phyloP scores from a whole-genome alignment of 177 flowering plant genomes.

The Telopea speciosissima region DNA sequence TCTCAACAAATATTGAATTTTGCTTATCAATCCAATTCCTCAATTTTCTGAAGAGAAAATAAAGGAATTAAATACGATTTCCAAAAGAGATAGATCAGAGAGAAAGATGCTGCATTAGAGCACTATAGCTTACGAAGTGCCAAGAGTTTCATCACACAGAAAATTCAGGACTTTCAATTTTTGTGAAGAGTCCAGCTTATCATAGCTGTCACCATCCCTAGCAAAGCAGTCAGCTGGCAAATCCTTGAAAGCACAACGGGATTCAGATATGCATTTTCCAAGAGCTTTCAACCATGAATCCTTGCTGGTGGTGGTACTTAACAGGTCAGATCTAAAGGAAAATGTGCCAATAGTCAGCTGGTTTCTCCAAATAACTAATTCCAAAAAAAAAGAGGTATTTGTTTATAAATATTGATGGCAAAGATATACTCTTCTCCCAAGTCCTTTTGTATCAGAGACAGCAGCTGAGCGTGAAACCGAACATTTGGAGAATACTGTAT shows the following conservation, averaged over 20 bases:
- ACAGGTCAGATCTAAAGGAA: constrained; percentile 24
- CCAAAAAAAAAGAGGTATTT: not conserved
- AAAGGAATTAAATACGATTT: not conserved
- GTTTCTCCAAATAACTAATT: not conserved
- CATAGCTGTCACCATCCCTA: constrained; percentile 36
- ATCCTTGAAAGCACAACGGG: constrained; percentile 25
- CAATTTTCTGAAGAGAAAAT: constrained; percentile 28
- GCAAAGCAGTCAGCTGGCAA: constrained; percentile 28
- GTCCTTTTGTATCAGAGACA: constrained; percentile 43
- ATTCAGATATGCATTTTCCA: constrained; percentile 38
- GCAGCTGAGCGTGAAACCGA: constrained; percentile 48
- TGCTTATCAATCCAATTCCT: constrained; percentile 53
- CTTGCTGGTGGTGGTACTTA: constrained; percentile 21
- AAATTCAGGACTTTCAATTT: constrained; percentile 59
- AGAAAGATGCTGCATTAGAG: not conserved
- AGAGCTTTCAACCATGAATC: constrained; percentile 57
- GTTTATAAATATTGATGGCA: not conserved
- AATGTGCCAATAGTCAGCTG: constrained; percentile 1
- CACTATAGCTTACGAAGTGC: constrained; percentile 46
- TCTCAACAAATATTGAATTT: constrained; percentile 25
- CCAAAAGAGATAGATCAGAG: not conserved
- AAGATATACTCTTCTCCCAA: constrained; percentile 41
- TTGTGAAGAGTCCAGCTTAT: constrained; percentile 32
- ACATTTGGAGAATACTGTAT: constrained; percentile 26
- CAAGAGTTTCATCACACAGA: constrained; percentile 71